phyloP scores from a whole-genome alignment of 2,329 filamentous ascomycete genomes.

The Myrmaecium sp. region DNA sequence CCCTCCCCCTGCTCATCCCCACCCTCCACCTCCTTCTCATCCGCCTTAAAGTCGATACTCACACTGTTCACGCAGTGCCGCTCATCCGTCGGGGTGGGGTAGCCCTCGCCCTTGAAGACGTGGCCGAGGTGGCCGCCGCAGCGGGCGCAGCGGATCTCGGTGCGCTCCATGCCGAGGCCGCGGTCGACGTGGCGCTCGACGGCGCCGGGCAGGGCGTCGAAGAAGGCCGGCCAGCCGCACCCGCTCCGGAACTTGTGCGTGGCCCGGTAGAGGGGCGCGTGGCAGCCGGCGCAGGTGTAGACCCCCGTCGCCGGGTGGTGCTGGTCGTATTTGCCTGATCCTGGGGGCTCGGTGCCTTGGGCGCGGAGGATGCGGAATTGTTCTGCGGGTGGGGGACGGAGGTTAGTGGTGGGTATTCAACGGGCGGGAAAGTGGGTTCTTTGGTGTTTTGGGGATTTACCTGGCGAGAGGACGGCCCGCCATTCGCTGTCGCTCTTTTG shows the following conservation, averaged over 20 bases:
- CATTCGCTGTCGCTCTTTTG: constrained; percentile 71
- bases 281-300: constrained; percentile 77
- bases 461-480: constrained; percentile 64
- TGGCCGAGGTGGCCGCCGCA: constrained; percentile 87
- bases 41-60: constrained; percentile 58
- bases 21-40: too few species aligned
- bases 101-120: constrained; percentile 83
- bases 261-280: constrained; percentile 79
- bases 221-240: constrained; percentile 97
- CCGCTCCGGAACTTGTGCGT: constrained; percentile 90
- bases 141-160: constrained; percentile 86
- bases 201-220: constrained; percentile 82
- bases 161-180: constrained; percentile 66
- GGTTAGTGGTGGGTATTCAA: constrained; percentile 3
- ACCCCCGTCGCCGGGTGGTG: constrained; percentile 60
- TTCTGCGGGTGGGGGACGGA: constrained; percentile 39
- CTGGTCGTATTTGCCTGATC: constrained; percentile 72
- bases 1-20: too few species aligned
- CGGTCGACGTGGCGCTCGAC: constrained; percentile 67
- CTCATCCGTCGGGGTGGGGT: constrained; percentile 76
- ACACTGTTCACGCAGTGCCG: constrained; percentile 93
- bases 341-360: constrained; percentile 76
- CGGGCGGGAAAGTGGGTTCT: constrained; percentile 1
- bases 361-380: constrained; percentile 89
- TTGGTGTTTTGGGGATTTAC: constrained; percentile 23